Evolutionary conservation across 2,329 filamentous ascomycete genomes (phyloP).

Genomic region (Emergomyces africanus): DNA sequence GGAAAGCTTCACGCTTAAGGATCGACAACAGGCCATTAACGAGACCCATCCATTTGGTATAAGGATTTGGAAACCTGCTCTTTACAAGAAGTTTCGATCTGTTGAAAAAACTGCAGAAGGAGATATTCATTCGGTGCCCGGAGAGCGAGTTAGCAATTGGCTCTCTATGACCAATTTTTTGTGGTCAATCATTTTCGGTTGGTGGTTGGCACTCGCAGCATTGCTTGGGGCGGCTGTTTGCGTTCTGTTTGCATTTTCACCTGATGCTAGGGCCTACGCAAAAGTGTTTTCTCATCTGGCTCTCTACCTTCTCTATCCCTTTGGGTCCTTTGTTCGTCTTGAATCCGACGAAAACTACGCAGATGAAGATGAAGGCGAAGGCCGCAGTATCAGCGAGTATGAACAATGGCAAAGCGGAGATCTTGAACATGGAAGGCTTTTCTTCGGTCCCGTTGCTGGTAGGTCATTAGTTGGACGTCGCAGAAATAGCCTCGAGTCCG

Average conservation of each 20-base stretch:
- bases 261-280: slow-evolving; percentile 76
- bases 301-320: slow-evolving; percentile 85
- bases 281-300: slow-evolving; percentile 72
- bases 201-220: slow-evolving; percentile 80
- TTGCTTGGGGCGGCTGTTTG: slow-evolving; percentile 64
- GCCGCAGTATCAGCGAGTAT: slow-evolving; percentile 94
- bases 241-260: slow-evolving; percentile 63
- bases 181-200: slow-evolving; percentile 88
- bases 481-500: slow-evolving; percentile 77
- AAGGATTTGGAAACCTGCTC: slow-evolving; percentile 92
- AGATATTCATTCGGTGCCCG: slow-evolving; percentile 91
- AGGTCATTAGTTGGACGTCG: slow-evolving; percentile 76
- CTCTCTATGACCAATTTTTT: slow-evolving; percentile 76
- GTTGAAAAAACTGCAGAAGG: slow-evolving; percentile 93
- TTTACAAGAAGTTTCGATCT: slow-evolving; percentile 96
- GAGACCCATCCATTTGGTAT: slow-evolving; percentile 98
- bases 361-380: slow-evolving; percentile 90
- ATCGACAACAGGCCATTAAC: slow-evolving; percentile 95
- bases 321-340: slow-evolving; percentile 88
- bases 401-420: slow-evolving; percentile 99
- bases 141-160: slow-evolving; percentile 72
- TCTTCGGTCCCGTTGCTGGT: slow-evolving; percentile 72
- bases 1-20: slow-evolving; percentile 94
- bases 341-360: slow-evolving; percentile 89
- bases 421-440: slow-evolving; percentile 85